These are phyloP conservation scores for Cetraspora pellucida DNA, from an alignment of 192 early-diverging fungal species.

Conservation along the genomic window DNA sequence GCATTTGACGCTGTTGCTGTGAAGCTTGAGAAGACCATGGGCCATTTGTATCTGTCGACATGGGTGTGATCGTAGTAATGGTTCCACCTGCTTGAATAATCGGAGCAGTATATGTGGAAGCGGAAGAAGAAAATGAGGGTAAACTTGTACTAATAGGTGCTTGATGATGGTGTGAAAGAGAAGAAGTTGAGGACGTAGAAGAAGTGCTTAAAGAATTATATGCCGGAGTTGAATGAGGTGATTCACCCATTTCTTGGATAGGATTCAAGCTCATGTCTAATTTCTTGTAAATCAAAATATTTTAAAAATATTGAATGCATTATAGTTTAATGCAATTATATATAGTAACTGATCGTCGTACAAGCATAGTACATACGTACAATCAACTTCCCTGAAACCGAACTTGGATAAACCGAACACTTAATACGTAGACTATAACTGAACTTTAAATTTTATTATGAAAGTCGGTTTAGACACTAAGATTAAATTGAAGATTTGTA, in stretches of 20 bases:
- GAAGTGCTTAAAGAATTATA: constrained; percentile 29
- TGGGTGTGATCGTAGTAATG: background rate
- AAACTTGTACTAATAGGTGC: constrained; percentile 29
- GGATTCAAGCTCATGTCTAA: constrained; percentile 22
- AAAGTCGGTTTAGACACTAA: no score
- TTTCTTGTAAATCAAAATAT: no score
- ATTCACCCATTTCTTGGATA: constrained; percentile 16
- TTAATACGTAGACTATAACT: no score
- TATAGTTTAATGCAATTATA: no score
- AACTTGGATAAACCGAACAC: no score
- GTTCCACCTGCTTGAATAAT: background rate
- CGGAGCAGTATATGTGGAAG: background rate
- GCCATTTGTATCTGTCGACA: background rate
- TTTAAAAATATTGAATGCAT: no score
- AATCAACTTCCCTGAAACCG: no score
- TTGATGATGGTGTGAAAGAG: constrained; percentile 1
- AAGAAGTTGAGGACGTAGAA: constrained; percentile 21
- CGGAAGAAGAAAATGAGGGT: constrained; percentile 8
- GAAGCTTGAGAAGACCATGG: background rate
- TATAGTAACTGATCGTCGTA: no score
- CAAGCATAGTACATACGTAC: no score
- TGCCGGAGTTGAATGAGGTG: constrained; percentile 14
- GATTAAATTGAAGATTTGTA: no score
- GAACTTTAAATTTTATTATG: no score
- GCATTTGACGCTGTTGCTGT: background rate